A percentile compares a stretch with the other conserved stretches of the same genome.
Evolutionary conservation across 331 rosid genomes (phyloP).

Genomic region (Dryas integrifolia): DNA sequence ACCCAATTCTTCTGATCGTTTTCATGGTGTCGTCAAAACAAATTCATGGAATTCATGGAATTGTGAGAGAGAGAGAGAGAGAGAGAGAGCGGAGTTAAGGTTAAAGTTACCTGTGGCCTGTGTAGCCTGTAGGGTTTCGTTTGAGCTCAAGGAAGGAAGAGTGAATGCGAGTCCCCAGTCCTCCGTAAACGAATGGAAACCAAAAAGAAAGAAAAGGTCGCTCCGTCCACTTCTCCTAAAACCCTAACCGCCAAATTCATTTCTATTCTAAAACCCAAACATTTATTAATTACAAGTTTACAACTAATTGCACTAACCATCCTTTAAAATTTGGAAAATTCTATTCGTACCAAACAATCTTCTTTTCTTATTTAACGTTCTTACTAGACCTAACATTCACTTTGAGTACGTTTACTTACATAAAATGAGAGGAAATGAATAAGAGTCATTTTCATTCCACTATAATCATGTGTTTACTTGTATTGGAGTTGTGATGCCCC

Average conservation of each 20-base stretch:
- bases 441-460: no score
- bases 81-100: neutral
- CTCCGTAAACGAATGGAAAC: neutral
- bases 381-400: no score
- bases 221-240: neutral
- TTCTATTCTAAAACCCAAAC: neutral
- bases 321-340: no score
- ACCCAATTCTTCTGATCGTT: neutral
- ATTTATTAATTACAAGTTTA: no score
- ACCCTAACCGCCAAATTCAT: conserved; percentile 19
- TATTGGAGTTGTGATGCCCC: no score
- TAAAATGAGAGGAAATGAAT: no score
- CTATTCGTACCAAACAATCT: no score
- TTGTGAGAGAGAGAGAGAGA: neutral
- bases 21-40: neutral
- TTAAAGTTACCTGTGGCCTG: neutral
- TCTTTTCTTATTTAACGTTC: no score
- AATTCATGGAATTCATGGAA: no score
- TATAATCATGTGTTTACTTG: no score
- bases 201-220: neutral
- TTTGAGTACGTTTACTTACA: no score
- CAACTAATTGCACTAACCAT: no score
- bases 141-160: neutral
- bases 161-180: neutral
- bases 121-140: neutral